Evolutionary conservation across 2,329 filamentous ascomycete species (phyloP).

Genomic region (Xylaria sp.): DNA sequence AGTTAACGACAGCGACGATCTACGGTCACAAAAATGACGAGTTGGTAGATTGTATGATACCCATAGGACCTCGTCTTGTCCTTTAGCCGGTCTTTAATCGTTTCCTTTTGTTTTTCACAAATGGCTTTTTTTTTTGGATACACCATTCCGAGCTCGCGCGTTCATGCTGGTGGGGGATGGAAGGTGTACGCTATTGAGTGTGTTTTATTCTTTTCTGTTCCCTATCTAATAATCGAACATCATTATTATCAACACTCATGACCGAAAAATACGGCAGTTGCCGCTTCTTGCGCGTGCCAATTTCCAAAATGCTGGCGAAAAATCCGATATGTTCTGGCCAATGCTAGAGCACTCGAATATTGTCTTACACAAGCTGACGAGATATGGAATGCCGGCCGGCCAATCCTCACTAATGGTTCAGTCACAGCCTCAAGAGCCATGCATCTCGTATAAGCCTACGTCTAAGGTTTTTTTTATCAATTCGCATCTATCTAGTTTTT

Average conservation of each 20-base stretch:
- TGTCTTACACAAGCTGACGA: background rate
- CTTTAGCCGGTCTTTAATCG: background rate
- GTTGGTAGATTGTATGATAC: constrained; percentile 37
- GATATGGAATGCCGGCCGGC: background rate
- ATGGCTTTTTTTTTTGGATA: background rate
- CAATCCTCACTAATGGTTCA: background rate
- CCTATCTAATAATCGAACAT: constrained; percentile 10
- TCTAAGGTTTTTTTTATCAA: background rate
- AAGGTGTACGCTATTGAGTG: constrained; percentile 20
- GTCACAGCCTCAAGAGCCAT: background rate
- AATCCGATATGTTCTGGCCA: background rate
- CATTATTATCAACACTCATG: background rate
- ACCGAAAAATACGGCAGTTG: background rate
- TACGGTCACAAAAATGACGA: constrained; percentile 6
- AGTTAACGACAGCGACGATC: constrained; percentile 20
- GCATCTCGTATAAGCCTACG: background rate
- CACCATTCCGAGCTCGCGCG: background rate
- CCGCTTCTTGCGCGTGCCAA: background rate
- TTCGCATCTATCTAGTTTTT: background rate
- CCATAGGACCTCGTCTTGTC: constrained; percentile 9
- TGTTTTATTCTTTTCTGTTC: background rate
- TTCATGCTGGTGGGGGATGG: background rate
- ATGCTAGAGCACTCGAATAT: background rate
- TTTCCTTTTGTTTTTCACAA: background rate
- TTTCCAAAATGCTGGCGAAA: background rate